phyloP scores from a whole-genome alignment of 805 yeast species.

The Debaryomyces hansenii region DNA sequence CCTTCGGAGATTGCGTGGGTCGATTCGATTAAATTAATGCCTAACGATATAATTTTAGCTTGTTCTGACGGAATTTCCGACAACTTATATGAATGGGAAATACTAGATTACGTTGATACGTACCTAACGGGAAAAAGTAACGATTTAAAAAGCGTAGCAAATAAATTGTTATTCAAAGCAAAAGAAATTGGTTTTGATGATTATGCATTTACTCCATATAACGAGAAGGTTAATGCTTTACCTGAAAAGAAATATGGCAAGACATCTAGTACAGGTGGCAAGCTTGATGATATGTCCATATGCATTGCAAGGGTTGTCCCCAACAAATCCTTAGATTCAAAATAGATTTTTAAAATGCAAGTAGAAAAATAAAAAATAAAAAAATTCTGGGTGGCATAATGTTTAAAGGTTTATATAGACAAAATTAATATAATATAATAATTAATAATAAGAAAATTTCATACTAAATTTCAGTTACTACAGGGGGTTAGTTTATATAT shows the following conservation, averaged over 20 bases:
- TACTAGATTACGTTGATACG: conserved; percentile 36
- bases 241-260: conserved; percentile 30
- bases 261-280: conserved; percentile 47
- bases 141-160: conserved; percentile 40
- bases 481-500: neutral
- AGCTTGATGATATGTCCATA: conserved; percentile 54
- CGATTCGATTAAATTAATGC: conserved; percentile 37
- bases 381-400: neutral
- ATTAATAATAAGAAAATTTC: neutral
- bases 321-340: conserved; percentile 5
- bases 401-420: conserved; percentile 1
- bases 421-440: conserved; percentile 1
- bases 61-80: conserved; percentile 59
- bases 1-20: conserved; percentile 53
- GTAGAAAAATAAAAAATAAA: neutral
- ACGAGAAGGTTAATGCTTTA: conserved; percentile 48
- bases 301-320: conserved; percentile 45
- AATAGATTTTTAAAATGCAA: neutral
- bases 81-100: conserved; percentile 51
- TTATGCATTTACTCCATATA: conserved; percentile 53
- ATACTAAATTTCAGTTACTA: neutral
- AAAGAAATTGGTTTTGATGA: conserved; percentile 54
- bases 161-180: conserved; percentile 40
- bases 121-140: conserved; percentile 26
- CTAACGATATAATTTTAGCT: conserved; percentile 44